These are phyloP conservation scores for Colletotrichum tabaci DNA, from an alignment of 2,329 filamentous ascomycete genomes.

Conservation along the genomic window DNA sequence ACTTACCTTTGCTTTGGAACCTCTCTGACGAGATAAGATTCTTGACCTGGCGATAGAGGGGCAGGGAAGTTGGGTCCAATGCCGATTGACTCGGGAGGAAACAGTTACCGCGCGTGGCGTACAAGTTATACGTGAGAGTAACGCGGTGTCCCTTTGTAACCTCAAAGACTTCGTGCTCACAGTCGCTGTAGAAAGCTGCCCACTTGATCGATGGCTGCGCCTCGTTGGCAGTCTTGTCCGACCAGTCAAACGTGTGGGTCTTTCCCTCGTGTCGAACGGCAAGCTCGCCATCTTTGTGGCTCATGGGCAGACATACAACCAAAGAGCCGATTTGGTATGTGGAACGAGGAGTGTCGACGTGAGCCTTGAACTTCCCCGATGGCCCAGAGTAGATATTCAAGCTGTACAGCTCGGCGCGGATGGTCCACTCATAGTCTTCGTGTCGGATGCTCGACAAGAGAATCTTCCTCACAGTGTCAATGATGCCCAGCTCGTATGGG, in stretches of 20 bases:
- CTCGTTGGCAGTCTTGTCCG: not conserved
- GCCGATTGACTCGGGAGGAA: not conserved
- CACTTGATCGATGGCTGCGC: constrained; percentile 47
- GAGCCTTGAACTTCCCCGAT: constrained; percentile 64
- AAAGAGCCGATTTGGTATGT: constrained; percentile 66
- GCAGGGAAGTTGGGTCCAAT: not conserved
- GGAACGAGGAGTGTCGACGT: constrained; percentile 68
- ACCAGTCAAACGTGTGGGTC: constrained; percentile 59
- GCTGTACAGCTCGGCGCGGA: not conserved
- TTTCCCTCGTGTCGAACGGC: constrained; percentile 58
- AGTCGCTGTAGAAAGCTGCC: constrained; percentile 69
- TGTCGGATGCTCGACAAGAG: too few species aligned
- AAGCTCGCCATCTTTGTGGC: constrained; percentile 59
- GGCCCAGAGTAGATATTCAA: constrained; percentile 61
- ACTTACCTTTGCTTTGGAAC: too few species aligned
- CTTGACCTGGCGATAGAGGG: not conserved
- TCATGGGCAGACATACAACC: constrained; percentile 63
- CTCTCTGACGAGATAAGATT: too few species aligned
- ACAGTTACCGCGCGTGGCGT: constrained; percentile 47
- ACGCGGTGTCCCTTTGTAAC: constrained; percentile 67
- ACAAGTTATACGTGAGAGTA: constrained; percentile 74
- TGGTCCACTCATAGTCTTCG: too few species aligned
- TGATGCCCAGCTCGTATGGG: too few species aligned
- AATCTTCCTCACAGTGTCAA: too few species aligned
- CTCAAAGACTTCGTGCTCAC: constrained; percentile 66